Conservation (phyloP, 164 flowering plant genomes). For the Platanus orientalis region DNA sequence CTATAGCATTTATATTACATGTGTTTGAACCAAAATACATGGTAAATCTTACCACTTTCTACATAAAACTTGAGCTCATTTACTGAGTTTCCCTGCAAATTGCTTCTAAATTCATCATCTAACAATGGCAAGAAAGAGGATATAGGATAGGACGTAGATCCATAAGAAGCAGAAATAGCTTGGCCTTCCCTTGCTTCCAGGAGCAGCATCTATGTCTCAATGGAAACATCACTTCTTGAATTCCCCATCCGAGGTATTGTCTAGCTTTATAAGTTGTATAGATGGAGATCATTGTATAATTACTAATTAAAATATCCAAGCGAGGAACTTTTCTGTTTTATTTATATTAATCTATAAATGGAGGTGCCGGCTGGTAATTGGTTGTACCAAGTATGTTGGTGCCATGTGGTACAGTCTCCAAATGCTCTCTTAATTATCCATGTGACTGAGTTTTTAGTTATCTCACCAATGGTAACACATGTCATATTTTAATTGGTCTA, state of each 20-base stretch:
- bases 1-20: background rate
- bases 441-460: too few relatives aligned
- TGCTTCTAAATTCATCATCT: slow-evolving; percentile 56
- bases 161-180: slow-evolving; percentile 13
- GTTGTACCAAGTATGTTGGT: too few relatives aligned
- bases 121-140: slow-evolving; percentile 54
- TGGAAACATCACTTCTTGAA: slow-evolving; percentile 52
- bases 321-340: too few relatives aligned
- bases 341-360: too few relatives aligned
- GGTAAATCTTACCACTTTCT: slow-evolving; percentile 45
- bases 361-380: too few relatives aligned
- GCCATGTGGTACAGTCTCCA: too few relatives aligned
- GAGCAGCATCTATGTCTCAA: slow-evolving; percentile 67
- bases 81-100: slow-evolving; percentile 55
- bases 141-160: slow-evolving; percentile 27
- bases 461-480: too few relatives aligned
- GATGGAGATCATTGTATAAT: too few relatives aligned
- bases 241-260: slow-evolving; percentile 57
- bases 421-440: too few relatives aligned
- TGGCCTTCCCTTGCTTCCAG: slow-evolving; percentile 37
- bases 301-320: too few relatives aligned
- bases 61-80: slow-evolving; percentile 56
- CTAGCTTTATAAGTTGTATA: too few relatives aligned
- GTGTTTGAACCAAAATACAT: background rate
- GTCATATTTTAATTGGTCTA: too few relatives aligned